A percentile compares a stretch with the other conserved stretches of the same genome.
phyloP scores from a whole-genome alignment of 164 flowering plant genomes.

The Sedum album region DNA sequence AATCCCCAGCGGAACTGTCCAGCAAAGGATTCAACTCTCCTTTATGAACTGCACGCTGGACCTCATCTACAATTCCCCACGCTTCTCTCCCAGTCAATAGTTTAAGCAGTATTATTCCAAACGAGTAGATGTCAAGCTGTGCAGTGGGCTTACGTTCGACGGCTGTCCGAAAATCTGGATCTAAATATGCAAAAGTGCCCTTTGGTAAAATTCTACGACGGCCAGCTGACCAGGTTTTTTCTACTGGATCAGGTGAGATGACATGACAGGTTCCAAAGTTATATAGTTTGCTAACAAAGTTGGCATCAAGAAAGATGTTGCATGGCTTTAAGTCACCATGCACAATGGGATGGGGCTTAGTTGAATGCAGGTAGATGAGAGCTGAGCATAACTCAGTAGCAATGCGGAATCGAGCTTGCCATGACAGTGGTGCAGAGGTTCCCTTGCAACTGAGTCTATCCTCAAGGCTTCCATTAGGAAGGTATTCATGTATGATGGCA shows the following conservation, averaged over 20 bases:
- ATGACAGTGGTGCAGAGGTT: slow-evolving; percentile 41
- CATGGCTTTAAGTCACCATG: no score
- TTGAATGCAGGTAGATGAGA: slow-evolving; percentile 73
- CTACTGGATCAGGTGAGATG: no score
- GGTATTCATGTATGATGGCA: no score
- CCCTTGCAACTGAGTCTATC: slow-evolving; percentile 41
- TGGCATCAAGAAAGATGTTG: no score
- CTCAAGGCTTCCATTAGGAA: no score
- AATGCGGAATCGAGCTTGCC: no score
- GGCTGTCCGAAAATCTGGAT: slow-evolving; percentile 56
- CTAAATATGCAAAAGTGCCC: slow-evolving; percentile 62
- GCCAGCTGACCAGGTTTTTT: slow-evolving; percentile 18
- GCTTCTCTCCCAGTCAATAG: slow-evolving; percentile 45
- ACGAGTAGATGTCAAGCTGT: slow-evolving; percentile 49
- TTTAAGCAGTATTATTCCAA: slow-evolving; percentile 46
- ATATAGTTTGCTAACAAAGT: slow-evolving; percentile 39
- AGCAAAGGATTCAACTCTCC: slow-evolving; percentile 23
- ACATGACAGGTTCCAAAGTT: slow-evolving; percentile 56
- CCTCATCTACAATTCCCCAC: slow-evolving; percentile 30
- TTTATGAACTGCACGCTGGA: slow-evolving; percentile 30
- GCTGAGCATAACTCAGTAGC: slow-evolving; percentile 74
- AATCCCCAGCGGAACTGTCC: slow-evolving; percentile 74
- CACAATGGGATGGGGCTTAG: slow-evolving; percentile 49
- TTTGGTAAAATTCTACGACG: slow-evolving; percentile 45
- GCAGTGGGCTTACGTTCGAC: slow-evolving; percentile 59